Evolutionary conservation across 495 filamentous ascomycete species (phyloP), one percentile per base, ranked within the genome.

Genomic region (Usnea hakonensis): DNA sequence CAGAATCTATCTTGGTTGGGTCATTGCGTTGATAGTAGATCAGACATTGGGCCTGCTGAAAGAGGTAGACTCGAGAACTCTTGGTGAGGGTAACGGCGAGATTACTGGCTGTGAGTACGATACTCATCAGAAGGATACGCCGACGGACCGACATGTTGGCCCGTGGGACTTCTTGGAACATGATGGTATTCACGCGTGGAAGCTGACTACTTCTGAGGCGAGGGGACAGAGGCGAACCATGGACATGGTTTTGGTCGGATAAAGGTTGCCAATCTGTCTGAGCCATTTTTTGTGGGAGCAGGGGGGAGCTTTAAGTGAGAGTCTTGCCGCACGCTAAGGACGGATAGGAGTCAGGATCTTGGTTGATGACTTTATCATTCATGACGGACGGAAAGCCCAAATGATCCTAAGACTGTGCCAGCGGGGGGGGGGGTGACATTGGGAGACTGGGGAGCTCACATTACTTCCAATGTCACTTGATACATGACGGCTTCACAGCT

Each of bases 41-140:
- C 3, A 60, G 37, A 36, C 62, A 64, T 35, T 43, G 62, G 21
- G 56, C 19, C 28, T 64, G 62, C 26, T 64, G 26, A 21, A 52
- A 64, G 10, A 60, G 57, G 43, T 60, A 64, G 35, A 64, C 55
- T 26, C 57, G 56, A 30, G 56, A 60, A 38, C 23, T 50, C 21
- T 48, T 40, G 37, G 38, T 44, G 30, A 65, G 13, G 28, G 43
- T 53, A 2, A 55, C 35, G 17, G 46, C 57, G 17, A 61, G 50
- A 40, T 65, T 65, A 38, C 46, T 57, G 16, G 56, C 7, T 10
- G 50, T 56, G 23, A 65, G 35, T 2, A 65, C 44, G 14, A 46
- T 46, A 11, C 56, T 57, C 43, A 65, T 55, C 40, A 61, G 23
- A 19, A 66, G 28, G 32, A 66, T 33, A 48, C 65, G 19, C 36